Base-by-base conservation (phyloP, 441 rosid genomes). In the Adansonia madagascariensis region DNA sequence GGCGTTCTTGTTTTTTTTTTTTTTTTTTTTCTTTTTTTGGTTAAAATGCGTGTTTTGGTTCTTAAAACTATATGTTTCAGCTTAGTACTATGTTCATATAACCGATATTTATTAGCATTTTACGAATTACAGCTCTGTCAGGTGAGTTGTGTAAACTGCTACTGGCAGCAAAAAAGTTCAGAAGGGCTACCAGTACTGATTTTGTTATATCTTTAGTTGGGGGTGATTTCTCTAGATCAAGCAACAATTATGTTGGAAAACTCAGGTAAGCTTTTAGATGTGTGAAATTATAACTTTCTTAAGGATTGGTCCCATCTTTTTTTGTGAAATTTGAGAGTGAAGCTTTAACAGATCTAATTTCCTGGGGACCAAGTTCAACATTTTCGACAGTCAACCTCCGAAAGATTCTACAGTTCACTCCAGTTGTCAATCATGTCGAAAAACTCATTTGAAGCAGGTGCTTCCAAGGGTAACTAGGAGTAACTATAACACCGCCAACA, bases 361-460 rank as follows among this genome's bases (percentile, higher is more conserved):
- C 82, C 82, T 95, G 18, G 98, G 99, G 66, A 95, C 98, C 53
- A 95, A 92, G 78, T 95, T 95, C 82, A 87, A 92, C 71, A 83
- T 93, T 74, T 88, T 83, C 46, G 96, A 92, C 73, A 81, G 85
- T 81, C 92, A 88, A 78, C 94, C 90, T 79, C 92, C 82, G 14
- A 52, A 22, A 66, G 46, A 80, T 35, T 60, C 84, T 49, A 74
- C 78, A 60, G 75, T 77, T 65, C 78, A 75, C 20, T 79, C 89
- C 75, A 81, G 79, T 78, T 72, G 59, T 64, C 84, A 74, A 80
- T 77, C 79, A 2, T 81, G 53, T 18, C 75, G 80, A 63, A 91
- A 85, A 80, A 77, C 71, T 24, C 85, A 81, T 75, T 81, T 87
- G 18, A 77, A 82, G 82, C 88, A 84, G 77, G 89, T 79, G 43